A percentile compares a stretch with the other conserved stretches of the same genome.
Conservation (phyloP, 306 rosid species). For the Pyrus betulifolia region DNA sequence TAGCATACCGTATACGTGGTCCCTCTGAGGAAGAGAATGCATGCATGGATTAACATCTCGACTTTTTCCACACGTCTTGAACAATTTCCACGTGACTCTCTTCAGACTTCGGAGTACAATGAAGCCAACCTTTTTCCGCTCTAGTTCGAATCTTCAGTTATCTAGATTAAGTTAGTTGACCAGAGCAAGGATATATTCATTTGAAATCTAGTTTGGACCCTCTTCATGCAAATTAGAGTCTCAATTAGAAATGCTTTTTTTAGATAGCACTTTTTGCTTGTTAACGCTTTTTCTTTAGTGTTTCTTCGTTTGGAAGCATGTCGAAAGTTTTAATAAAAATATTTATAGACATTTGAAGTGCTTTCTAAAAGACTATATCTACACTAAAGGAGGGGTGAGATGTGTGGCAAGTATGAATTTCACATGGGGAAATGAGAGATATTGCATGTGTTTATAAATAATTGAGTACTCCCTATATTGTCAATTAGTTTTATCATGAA, state of each 20-base stretch:
- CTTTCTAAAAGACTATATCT: too few species aligned
- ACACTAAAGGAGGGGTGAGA: too few species aligned
- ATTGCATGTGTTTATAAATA: too few species aligned
- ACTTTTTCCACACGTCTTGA: neutral
- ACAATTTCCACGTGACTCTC: neutral
- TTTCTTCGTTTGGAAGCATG: neutral
- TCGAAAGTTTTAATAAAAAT: too few species aligned
- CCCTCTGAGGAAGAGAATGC: neutral
- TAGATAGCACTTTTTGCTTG: neutral
- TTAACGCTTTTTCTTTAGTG: too few species aligned
- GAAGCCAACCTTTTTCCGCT: neutral
- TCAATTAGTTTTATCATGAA: accelerated
- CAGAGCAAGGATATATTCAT: too few species aligned
- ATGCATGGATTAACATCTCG: neutral
- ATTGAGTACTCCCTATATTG: too few species aligned
- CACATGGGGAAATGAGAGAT: too few species aligned
- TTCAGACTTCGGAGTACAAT: neutral
- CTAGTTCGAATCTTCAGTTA: neutral
- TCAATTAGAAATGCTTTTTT: too few species aligned
- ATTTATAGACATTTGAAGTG: too few species aligned
- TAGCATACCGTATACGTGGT: neutral
- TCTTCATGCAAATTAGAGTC: neutral
- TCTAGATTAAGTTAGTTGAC: neutral
- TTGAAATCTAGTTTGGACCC: neutral
- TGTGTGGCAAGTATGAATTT: too few species aligned